A percentile compares a stretch with the other conserved stretches of the same genome.
Evolutionary conservation across 495 filamentous ascomycete species (phyloP).

Genomic region (Penicillium odoratum): DNA sequence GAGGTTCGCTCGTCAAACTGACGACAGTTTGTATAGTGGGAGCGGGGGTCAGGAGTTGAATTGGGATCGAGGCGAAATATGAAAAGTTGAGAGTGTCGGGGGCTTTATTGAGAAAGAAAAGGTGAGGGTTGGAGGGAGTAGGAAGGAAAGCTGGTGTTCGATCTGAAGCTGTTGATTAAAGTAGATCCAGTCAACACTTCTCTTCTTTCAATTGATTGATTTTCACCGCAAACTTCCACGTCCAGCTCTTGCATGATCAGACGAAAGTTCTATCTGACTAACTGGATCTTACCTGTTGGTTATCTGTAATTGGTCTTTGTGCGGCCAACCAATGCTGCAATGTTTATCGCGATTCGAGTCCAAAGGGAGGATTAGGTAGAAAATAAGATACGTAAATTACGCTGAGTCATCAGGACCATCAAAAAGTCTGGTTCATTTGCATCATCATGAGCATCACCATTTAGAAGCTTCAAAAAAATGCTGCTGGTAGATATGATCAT

Average conservation of each 20-base stretch:
- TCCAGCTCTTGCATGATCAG: neutral
- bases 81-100: neutral
- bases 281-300: neutral
- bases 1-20: neutral
- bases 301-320: neutral
- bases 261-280: neutral
- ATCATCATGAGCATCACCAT: slow-evolving; percentile 40
- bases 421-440: slow-evolving; percentile 28
- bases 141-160: neutral
- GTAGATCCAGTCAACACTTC: neutral
- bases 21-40: neutral
- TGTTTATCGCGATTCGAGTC: slow-evolving; percentile 11
- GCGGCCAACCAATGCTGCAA: neutral
- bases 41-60: neutral
- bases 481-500: neutral
- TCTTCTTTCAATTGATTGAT: neutral
- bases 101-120: neutral
- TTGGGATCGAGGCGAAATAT: neutral
- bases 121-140: neutral
- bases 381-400: slow-evolving; percentile 19
- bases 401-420: slow-evolving; percentile 27
- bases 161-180: neutral
- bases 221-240: neutral
- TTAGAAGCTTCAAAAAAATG: slow-evolving; percentile 10
- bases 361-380: slow-evolving; percentile 9